phyloP scores from a whole-genome alignment of 495 filamentous ascomycete species.

The Umbilicaria muhlenbergii region DNA sequence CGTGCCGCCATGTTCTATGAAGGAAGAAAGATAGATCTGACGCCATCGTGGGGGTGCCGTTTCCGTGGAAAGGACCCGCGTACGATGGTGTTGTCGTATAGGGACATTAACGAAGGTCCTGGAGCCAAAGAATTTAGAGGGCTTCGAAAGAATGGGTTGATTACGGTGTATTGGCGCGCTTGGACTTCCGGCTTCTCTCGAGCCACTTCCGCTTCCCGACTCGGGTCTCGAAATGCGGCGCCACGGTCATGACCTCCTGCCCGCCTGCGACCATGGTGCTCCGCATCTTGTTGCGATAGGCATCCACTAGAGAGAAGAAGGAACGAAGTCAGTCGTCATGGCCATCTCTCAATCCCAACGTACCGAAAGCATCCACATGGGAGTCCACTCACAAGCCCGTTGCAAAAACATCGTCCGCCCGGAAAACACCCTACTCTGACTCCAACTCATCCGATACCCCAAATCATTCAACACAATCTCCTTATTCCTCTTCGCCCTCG shows the following conservation, averaged over 20 bases:
- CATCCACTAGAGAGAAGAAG: constrained; percentile 56
- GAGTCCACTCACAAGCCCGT: constrained; percentile 68
- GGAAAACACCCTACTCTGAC: constrained; percentile 76
- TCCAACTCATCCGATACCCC: constrained; percentile 90
- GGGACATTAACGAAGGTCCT: no score
- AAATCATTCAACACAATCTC: constrained; percentile 82
- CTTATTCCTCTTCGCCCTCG: constrained; percentile 47
- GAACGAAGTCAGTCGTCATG: neutral
- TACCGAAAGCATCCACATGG: no score
- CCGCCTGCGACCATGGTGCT: constrained; percentile 59
- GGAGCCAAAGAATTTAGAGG: neutral
- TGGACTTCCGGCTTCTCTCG: constrained; percentile 33
- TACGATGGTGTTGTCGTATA: no score
- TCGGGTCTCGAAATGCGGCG: constrained; percentile 79
- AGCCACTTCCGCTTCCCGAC: constrained; percentile 74
- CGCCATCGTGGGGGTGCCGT: no score
- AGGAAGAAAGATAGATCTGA: no score
- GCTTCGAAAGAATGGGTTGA: neutral
- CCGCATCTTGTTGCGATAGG: constrained; percentile 84
- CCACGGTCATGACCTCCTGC: constrained; percentile 51
- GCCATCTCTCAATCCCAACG: neutral
- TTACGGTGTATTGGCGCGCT: neutral
- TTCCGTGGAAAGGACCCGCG: no score
- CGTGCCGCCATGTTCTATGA: no score
- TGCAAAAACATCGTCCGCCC: constrained; percentile 79